phyloP scores from a whole-genome alignment of 2,329 filamentous ascomycete species.

The Penicillium sp. region DNA sequence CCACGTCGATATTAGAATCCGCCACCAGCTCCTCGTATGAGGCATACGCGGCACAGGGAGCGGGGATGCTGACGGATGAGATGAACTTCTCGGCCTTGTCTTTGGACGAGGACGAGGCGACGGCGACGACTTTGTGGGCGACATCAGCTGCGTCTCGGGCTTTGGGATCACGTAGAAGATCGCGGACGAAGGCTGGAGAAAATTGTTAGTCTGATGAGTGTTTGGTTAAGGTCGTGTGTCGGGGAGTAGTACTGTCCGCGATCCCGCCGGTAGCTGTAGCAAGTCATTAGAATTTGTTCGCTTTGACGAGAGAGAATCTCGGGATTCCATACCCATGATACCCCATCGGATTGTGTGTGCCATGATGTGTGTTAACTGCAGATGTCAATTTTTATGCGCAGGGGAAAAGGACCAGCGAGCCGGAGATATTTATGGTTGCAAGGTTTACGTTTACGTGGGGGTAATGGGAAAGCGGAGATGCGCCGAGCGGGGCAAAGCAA shows the following conservation, averaged over 20 bases:
- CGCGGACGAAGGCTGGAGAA: slow-evolving; percentile 70
- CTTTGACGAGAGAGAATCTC: slow-evolving; percentile 1
- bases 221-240: slow-evolving; percentile 1
- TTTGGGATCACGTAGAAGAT: slow-evolving; percentile 75
- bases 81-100: slow-evolving; percentile 74
- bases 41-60: slow-evolving; percentile 72
- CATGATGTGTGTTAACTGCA: slow-evolving; percentile 26
- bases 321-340: slow-evolving; percentile 43
- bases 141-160: slow-evolving; percentile 72
- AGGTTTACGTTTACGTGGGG: slow-evolving; percentile 6
- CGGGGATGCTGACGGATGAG: slow-evolving; percentile 69
- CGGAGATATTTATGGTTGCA: slow-evolving; percentile 8
- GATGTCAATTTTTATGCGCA: background rate
- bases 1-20: slow-evolving; percentile 78
- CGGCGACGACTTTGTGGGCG: slow-evolving; percentile 76
- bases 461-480: slow-evolving; percentile 20
- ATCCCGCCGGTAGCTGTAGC: slow-evolving; percentile 52
- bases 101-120: slow-evolving; percentile 75
- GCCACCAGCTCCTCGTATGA: slow-evolving; percentile 81
- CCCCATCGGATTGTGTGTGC: slow-evolving; percentile 47
- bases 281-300: slow-evolving; percentile 23
- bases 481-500: slow-evolving; percentile 33
- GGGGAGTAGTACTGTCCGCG: slow-evolving; percentile 38
- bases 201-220: background rate
- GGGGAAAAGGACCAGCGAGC: background rate